phyloP scores from a whole-genome alignment of 768 basidiomycete genomes.

The Lactarius sanguifluus region DNA sequence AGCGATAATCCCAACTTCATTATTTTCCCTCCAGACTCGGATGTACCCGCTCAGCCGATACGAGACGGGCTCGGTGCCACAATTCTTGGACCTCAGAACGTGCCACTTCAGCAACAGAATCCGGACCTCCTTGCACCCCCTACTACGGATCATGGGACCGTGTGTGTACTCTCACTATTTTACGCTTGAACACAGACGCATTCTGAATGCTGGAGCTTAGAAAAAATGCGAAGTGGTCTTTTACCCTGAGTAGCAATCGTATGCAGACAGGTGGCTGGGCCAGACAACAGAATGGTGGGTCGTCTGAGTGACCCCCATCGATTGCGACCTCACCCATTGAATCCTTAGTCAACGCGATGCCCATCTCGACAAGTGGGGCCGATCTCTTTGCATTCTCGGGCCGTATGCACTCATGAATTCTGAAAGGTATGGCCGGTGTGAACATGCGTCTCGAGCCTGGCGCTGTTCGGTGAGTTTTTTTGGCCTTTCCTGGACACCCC shows the following conservation, averaged over 20 bases:
- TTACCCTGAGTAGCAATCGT: constrained; percentile 55
- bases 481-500: too few species aligned
- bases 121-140: constrained; percentile 60
- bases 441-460: constrained; percentile 38
- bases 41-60: constrained; percentile 42
- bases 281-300: constrained; percentile 51
- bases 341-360: constrained; percentile 45
- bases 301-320: not conserved
- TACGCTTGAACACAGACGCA: not conserved
- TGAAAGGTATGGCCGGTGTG: constrained; percentile 35
- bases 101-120: constrained; percentile 55
- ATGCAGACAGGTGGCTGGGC: constrained; percentile 61
- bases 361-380: constrained; percentile 46
- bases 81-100: constrained; percentile 59
- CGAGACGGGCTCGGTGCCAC: constrained; percentile 45
- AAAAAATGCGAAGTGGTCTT: constrained; percentile 56
- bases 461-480: constrained; percentile 31
- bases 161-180: constrained; percentile 35
- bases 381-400: not conserved
- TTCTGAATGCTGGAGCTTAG: constrained; percentile 32
- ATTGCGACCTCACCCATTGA: constrained; percentile 7
- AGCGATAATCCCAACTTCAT: constrained; percentile 35
- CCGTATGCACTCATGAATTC: not conserved
- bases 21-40: constrained; percentile 28
- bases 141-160: constrained; percentile 55